Evolutionary conservation across 106 monocot genomes (phyloP), one percentile per base, ranked within the genome.

Genomic region (Hemerocallis citrina): DNA sequence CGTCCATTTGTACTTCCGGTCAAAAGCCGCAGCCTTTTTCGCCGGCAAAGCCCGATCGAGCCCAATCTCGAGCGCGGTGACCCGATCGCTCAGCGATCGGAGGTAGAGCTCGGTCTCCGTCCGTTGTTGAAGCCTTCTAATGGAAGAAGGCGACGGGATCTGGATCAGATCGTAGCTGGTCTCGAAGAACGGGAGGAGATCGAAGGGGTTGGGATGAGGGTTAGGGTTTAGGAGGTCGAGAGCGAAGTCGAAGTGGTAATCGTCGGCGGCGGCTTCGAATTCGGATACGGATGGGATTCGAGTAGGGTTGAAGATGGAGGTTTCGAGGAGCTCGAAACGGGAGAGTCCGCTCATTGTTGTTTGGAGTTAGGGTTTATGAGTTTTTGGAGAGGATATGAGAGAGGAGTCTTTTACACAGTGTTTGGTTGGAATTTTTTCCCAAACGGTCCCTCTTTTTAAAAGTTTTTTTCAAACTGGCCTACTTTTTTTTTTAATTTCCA

Each of bases 1-100:
- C 67, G 84, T 85, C 85, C 85, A 93, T 20, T 79, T 85, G 74
- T 79, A 88, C 79, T 88, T 93, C 21, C 82, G 62, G 29, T 88
- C 79, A 34, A 49, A 24, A 23, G 34, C 39, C 16, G 54, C 67
- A n/a, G n/a, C n/a, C 6, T 3, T n/a, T 13, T 41, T 58, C 16
- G 66, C 21, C 33, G 13, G 33, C 5, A 44, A 39, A 35, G 54
- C 52, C 4, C 44, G 73, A 1, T 62, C 56, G 48, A 75, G 35
- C 27, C 74, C 81, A 11, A 72, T 38, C 75, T 95, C 94, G 7
- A 95, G 83, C 2, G 94, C 89, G 4, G 85, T 27, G 30, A 94
- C 77, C 22, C 94, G 79, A n/a, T 77, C 77, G 63, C 70, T 61
- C 45, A 94, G 78, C 44, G 64, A 69, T 15, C 67, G 66, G 21